Evolutionary conservation across 768 basidiomycete species (phyloP).

Genomic region (Suillus plorans): DNA sequence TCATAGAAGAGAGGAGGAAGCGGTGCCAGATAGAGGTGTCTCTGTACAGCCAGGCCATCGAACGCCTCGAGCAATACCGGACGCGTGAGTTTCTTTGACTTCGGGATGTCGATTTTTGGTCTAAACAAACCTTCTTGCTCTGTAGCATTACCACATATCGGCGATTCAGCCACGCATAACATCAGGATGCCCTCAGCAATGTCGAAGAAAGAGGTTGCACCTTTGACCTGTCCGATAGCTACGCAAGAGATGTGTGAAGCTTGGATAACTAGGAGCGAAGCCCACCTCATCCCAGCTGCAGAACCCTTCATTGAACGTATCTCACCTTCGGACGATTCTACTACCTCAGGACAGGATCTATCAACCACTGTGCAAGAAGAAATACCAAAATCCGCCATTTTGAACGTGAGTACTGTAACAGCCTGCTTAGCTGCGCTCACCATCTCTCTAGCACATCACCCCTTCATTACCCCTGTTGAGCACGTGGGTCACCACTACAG

Average conservation of each 20-base stretch:
- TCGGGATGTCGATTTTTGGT: neutral
- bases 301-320: neutral
- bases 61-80: neutral
- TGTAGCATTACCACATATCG: neutral
- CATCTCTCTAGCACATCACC: neutral
- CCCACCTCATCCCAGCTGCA: neutral
- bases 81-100: neutral
- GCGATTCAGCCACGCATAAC: neutral
- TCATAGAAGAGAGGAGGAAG: conserved; percentile 2
- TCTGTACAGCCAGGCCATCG: neutral
- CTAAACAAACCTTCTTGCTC: neutral
- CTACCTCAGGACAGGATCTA: neutral
- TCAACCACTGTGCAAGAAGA: neutral
- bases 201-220: neutral
- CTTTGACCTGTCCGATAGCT: neutral
- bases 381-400: neutral
- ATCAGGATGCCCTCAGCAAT: neutral
- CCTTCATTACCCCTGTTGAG: neutral
- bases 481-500: neutral
- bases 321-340: neutral
- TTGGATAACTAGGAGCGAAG: neutral
- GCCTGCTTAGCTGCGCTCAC: neutral
- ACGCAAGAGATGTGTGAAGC: neutral
- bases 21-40: conserved; percentile 1
- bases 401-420: neutral